phyloP scores from a whole-genome alignment of 2,329 filamentous ascomycete species.

The Penicillium sp. region DNA sequence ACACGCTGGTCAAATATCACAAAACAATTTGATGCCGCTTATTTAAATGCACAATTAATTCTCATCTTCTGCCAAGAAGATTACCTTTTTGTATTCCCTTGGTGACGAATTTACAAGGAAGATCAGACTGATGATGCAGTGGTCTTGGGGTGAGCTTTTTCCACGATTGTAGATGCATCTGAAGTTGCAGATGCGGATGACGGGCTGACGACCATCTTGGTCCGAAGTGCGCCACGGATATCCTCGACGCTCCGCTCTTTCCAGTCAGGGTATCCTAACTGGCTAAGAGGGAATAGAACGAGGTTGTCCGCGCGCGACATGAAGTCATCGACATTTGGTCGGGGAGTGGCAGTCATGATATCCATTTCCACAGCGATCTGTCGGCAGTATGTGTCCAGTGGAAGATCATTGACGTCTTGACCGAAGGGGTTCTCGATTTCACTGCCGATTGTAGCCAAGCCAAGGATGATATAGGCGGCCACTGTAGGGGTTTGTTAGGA shows the following conservation, averaged over 20 bases:
- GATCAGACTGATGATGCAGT: slow-evolving; percentile 4
- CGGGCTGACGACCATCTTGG: slow-evolving; percentile 34
- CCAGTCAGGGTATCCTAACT: slow-evolving; percentile 51
- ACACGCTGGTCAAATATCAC: slow-evolving; percentile 22
- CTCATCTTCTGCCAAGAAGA: slow-evolving; percentile 15
- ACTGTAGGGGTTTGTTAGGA: slow-evolving; percentile 28
- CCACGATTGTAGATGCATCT: slow-evolving; percentile 26
- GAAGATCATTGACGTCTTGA: slow-evolving; percentile 77
- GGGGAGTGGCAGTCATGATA: slow-evolving; percentile 62
- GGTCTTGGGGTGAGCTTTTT: slow-evolving; percentile 15
- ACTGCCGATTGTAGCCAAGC: slow-evolving; percentile 70
- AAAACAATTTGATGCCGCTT: slow-evolving; percentile 18
- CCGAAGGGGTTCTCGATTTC: slow-evolving; percentile 88
- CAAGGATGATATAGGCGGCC: slow-evolving; percentile 79
- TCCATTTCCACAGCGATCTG: slow-evolving; percentile 74
- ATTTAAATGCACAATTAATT: slow-evolving; percentile 10
- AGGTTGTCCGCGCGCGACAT: slow-evolving; percentile 37
- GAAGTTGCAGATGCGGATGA: slow-evolving; percentile 18
- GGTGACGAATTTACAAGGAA: neutral
- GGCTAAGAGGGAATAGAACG: slow-evolving; percentile 43
- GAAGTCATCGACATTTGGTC: slow-evolving; percentile 55
- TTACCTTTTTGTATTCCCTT: slow-evolving; percentile 15
- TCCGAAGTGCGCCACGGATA: slow-evolving; percentile 45
- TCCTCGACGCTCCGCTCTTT: slow-evolving; percentile 49
- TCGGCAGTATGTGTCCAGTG: slow-evolving; percentile 72